Conservation (phyloP, 441 rosid species). For the Isatis lusitanica region DNA sequence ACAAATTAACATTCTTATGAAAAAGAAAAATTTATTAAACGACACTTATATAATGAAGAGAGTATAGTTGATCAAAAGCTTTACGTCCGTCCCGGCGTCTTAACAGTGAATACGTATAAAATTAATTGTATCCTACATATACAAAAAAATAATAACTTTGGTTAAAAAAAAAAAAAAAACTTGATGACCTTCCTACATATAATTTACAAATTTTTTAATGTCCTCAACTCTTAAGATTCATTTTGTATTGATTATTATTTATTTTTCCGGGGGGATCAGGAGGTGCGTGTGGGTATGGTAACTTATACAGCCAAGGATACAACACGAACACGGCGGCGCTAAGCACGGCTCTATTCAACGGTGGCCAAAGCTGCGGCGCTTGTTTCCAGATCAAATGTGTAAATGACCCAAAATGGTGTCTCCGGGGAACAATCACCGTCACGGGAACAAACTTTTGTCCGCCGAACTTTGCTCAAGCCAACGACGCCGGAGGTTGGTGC, state of each 20-base stretch:
- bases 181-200: background rate
- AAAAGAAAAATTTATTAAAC: too few species aligned
- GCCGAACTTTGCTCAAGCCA: constrained; percentile 54
- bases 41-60: too few species aligned
- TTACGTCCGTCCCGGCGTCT: too few species aligned
- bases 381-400: constrained; percentile 58
- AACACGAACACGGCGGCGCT: constrained; percentile 62
- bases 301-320: constrained; percentile 62
- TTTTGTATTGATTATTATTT: background rate
- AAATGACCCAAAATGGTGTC: constrained; percentile 56
- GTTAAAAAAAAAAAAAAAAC: background rate
- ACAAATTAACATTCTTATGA: background rate
- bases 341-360: constrained; percentile 65
- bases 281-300: constrained; percentile 80
- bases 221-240: background rate
- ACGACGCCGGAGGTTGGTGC: constrained; percentile 66
- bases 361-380: constrained; percentile 60
- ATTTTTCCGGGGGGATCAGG: constrained; percentile 36
- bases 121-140: background rate
- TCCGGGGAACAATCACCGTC: constrained; percentile 49
- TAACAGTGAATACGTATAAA: background rate
- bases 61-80: too few species aligned
- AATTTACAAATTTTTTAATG: background rate
- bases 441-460: constrained; percentile 78
- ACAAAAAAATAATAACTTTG: too few species aligned